Percentiles rank a stretch among this genome's conserved stretches.
Conservation (phyloP, 2,329 filamentous ascomycete species). For the Davidsoniella virescens region DNA sequence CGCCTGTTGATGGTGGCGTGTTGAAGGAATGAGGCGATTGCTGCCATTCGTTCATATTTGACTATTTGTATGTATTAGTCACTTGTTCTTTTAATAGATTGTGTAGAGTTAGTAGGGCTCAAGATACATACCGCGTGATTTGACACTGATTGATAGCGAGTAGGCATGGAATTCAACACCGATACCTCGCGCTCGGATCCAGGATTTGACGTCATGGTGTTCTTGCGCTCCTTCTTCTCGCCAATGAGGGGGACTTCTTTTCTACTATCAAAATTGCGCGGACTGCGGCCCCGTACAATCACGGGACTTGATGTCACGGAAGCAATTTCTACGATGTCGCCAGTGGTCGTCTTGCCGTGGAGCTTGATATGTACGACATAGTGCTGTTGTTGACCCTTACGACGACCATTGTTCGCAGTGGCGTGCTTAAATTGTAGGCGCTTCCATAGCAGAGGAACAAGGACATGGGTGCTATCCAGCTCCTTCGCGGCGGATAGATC, state of each 20-base stretch:
- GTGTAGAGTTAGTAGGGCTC: neutral
- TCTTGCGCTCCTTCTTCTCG: conserved; percentile 34
- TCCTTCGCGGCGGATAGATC: conserved; percentile 43
- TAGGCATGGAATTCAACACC: conserved; percentile 15
- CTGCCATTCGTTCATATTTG: neutral
- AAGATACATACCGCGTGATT: neutral
- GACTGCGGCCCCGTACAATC: conserved; percentile 83
- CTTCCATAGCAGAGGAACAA: conserved; percentile 82
- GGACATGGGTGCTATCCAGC: conserved; percentile 64
- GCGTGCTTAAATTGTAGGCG: conserved; percentile 89
- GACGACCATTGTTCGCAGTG: conserved; percentile 85
- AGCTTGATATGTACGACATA: conserved; percentile 80
- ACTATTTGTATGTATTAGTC: neutral
- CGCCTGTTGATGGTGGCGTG: neutral
- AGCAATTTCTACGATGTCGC: conserved; percentile 57
- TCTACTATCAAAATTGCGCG: conserved; percentile 81
- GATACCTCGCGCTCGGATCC: conserved; percentile 10
- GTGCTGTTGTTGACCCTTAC: conserved; percentile 89
- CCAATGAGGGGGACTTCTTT: conserved; percentile 65
- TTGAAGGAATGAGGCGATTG: neutral
- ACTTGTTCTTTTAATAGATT: neutral
- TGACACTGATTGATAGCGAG: conserved; percentile 9
- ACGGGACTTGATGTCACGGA: conserved; percentile 86
- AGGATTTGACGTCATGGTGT: conserved; percentile 17
- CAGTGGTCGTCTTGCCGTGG: conserved; percentile 52